Conservation (phyloP, 2,329 filamentous ascomycete species). For the Fusarium pseudoanthophilum region DNA sequence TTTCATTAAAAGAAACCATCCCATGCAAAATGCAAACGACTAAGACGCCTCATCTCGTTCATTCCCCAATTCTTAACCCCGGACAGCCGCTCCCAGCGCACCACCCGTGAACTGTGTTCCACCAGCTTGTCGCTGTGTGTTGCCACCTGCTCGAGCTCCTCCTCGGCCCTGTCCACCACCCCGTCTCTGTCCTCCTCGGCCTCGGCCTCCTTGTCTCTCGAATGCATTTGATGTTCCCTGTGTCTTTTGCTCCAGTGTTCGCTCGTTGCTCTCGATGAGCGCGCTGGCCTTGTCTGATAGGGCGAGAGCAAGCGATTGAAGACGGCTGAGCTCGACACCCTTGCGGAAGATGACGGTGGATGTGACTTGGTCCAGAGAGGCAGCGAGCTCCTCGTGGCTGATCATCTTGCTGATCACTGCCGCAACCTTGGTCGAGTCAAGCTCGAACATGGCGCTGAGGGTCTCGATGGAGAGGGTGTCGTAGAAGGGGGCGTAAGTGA, state of each 20-base stretch:
- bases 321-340: constrained; percentile 94
- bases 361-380: constrained; percentile 97
- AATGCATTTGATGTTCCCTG: constrained; percentile 96
- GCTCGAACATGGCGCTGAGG: constrained; percentile 93
- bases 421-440: constrained; percentile 89
- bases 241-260: constrained; percentile 95
- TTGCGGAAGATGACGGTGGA: constrained; percentile 98
- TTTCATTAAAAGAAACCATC: constrained; percentile 51
- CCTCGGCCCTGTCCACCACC: constrained; percentile 71
- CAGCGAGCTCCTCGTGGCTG: constrained; percentile 96
- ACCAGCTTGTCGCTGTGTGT: constrained; percentile 72
- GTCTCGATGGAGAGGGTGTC: constrained; percentile 91
- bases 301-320: constrained; percentile 94
- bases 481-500: constrained; percentile 99
- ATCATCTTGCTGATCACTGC: constrained; percentile 99
- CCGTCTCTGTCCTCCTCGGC: constrained; percentile 72
- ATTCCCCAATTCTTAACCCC: constrained; percentile 58
- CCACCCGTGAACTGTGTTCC: constrained; percentile 86
- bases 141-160: constrained; percentile 67
- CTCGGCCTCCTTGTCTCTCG: constrained; percentile 87
- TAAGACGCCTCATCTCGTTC: constrained; percentile 49
- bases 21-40: constrained; percentile 50
- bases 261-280: constrained; percentile 96
- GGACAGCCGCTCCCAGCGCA: constrained; percentile 76
- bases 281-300: constrained; percentile 95